Percentiles rank a stretch among this genome's conserved stretches.
Evolutionary conservation across 306 rosid species (phyloP).

Genomic region (Prunus dulcis): DNA sequence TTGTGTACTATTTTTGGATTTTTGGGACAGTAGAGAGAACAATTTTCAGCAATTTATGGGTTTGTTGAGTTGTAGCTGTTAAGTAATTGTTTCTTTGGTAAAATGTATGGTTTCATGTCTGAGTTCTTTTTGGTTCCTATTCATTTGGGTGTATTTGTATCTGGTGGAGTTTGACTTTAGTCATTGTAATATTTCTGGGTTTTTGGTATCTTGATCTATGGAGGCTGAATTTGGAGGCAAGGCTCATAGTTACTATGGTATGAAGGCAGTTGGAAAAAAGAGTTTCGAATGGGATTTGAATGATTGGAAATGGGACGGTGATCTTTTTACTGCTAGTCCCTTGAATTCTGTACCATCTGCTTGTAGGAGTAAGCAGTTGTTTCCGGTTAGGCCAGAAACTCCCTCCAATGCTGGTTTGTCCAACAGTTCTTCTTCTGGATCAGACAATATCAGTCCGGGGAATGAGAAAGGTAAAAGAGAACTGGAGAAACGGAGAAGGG

Average conservation of each 20-base stretch:
- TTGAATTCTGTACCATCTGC: slow-evolving; percentile 47
- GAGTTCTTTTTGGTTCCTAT: not conserved
- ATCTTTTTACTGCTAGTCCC: slow-evolving; percentile 68
- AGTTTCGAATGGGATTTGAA: slow-evolving; percentile 76
- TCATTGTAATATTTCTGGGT: not conserved
- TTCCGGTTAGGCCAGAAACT: slow-evolving; percentile 53
- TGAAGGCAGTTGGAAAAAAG: slow-evolving; percentile 56
- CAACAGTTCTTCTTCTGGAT: slow-evolving; percentile 73
- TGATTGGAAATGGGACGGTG: slow-evolving; percentile 82
- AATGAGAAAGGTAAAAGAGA: slow-evolving; percentile 55
- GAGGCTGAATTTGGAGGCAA: slow-evolving; percentile 64
- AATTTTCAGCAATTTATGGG: not conserved
- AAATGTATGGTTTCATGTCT: not conserved
- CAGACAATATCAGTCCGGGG: slow-evolving; percentile 58
- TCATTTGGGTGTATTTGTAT: slow-evolving; percentile 20
- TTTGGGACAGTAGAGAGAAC: slow-evolving; percentile 23
- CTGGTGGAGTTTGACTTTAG: slow-evolving; percentile 6
- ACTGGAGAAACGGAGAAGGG: slow-evolving; percentile 71
- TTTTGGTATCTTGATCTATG: slow-evolving; percentile 34
- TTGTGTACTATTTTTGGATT: slow-evolving; percentile 45
- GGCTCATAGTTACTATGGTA: slow-evolving; percentile 41
- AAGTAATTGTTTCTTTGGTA: slow-evolving; percentile 22
- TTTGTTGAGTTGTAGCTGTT: not conserved
- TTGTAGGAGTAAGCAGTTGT: slow-evolving; percentile 48
- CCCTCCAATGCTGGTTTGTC: slow-evolving; percentile 52